Base-by-base conservation (phyloP, 1,284 basidiomycete species). In the Cutaneotrichosporon cutaneum region DNA sequence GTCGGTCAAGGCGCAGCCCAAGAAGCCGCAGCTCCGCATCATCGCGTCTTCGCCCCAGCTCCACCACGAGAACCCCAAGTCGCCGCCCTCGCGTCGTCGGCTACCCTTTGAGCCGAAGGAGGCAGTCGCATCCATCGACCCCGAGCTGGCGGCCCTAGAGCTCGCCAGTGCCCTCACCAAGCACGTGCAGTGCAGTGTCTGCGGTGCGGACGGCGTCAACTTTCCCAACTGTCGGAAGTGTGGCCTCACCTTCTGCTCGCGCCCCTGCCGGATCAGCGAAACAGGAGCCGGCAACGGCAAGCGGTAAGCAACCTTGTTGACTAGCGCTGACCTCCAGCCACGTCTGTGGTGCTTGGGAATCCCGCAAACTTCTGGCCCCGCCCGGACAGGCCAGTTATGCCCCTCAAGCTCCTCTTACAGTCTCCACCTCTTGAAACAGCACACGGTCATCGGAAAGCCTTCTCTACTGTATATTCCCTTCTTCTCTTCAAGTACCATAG, bases 211-310 rank as follows among this genome's bases (percentile, higher is more conserved):
- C 11, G 76, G 76, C 2, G 69, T 77, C 50, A 78, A 78, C 61
- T 77, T 77, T 47, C 76, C 76, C 18, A 72, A 75, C 59, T 78
- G 76, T 48, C 68, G 75, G 58, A 74, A 72, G 59, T 78, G 76
- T 57, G 72, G 73, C 6, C 60, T 76, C 59, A 68, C 66, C 0
- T 77, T 78, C 60, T 78, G 76, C 59, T 74, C 72, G 21, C 68
- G 76, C 30, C 63, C 61, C 14, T 78, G 76, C 60, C 66, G 76
- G 24, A 70, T 78, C 4, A 74, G 68, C 22, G 63, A 67, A 30
- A 58, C 64, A 4, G 71, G 68, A 21, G 76, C 73, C 2, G 76
- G 76, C 6, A 67, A 77, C 56, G 76, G 76, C 11, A 76, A 73
- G 56, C 62, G 65, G 70, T 73, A 63, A 69, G 72, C 61, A 18